Evolutionary conservation across 192 early-diverging fungal species (phyloP).

Genomic region (Backusella liffmaniae): DNA sequence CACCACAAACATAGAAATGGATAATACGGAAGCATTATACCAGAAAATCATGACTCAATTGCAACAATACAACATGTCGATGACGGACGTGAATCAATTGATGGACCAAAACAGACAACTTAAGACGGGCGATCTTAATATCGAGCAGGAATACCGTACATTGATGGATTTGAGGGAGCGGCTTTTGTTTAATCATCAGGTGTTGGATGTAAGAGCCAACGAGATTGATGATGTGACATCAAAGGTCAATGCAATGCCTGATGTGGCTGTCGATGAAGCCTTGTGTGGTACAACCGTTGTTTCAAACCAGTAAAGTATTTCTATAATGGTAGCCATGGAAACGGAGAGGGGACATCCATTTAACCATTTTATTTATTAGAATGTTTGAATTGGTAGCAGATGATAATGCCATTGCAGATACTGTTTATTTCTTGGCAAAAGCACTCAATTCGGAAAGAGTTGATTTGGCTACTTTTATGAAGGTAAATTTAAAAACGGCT

Average conservation of each 20-base stretch:
- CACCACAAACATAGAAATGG: slow-evolving; percentile 18
- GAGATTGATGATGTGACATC: slow-evolving; percentile 57
- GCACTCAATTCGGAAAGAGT: slow-evolving; percentile 78
- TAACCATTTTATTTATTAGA: slow-evolving; percentile 43
- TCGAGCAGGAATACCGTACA: slow-evolving; percentile 58
- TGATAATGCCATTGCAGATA: slow-evolving; percentile 87
- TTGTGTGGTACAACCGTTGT: slow-evolving; percentile 62
- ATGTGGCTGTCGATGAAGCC: slow-evolving; percentile 63
- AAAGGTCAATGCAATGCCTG: slow-evolving; percentile 53
- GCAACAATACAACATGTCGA: slow-evolving; percentile 55
- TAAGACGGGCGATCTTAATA: slow-evolving; percentile 65
- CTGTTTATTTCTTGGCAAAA: slow-evolving; percentile 77
- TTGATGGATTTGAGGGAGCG: slow-evolving; percentile 59
- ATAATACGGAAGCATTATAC: slow-evolving; percentile 58
- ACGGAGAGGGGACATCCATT: background rate
- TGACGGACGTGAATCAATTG: slow-evolving; percentile 42
- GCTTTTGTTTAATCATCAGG: slow-evolving; percentile 61
- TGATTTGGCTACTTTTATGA: slow-evolving; percentile 73
- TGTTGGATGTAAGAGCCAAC: slow-evolving; percentile 60
- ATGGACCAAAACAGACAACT: slow-evolving; percentile 74
- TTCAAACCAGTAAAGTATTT: slow-evolving; percentile 60
- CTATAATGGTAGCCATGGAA: background rate
- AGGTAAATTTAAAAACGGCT: slow-evolving; percentile 44
- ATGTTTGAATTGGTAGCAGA: slow-evolving; percentile 87
- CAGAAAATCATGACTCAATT: slow-evolving; percentile 58